Evolutionary conservation across 1,139 yeast species (phyloP).

Genomic region (Pichia sp.): DNA sequence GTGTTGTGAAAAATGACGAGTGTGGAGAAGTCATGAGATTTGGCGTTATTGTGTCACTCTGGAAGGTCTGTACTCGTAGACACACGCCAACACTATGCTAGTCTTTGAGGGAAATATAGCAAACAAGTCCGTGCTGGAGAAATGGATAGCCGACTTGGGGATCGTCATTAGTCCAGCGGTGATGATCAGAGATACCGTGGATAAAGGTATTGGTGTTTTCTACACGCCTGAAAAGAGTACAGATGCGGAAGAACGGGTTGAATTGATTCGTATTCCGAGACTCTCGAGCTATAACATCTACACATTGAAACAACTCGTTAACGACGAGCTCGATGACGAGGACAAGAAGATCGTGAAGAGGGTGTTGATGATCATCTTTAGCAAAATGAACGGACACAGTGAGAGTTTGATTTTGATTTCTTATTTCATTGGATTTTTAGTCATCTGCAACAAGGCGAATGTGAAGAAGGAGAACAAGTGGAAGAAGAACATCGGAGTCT

Average conservation of each 20-base stretch:
- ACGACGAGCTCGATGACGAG: slow-evolving; percentile 13
- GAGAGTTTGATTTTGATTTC: slow-evolving; percentile 30
- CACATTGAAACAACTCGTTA: slow-evolving; percentile 19
- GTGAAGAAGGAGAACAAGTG: slow-evolving; percentile 1
- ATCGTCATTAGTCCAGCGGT: slow-evolving; percentile 14
- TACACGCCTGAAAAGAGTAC: slow-evolving; percentile 2
- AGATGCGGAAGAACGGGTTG: slow-evolving; percentile 13
- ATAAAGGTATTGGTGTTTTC: slow-evolving; percentile 31
- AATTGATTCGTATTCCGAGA: slow-evolving; percentile 26
- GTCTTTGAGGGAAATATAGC: slow-evolving; percentile 2
- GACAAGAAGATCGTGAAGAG: slow-evolving; percentile 24
- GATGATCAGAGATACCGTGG: slow-evolving; percentile 17
- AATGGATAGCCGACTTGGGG: slow-evolving; percentile 4
- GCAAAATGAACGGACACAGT: slow-evolving; percentile 14
- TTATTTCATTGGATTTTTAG: slow-evolving; percentile 27
- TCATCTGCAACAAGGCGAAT: slow-evolving; percentile 11
- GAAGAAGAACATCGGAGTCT: slow-evolving; percentile 20
- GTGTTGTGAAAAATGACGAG: too few species aligned
- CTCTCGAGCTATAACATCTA: slow-evolving; percentile 22
- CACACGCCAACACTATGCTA: neutral
- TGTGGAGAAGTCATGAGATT: too few species aligned
- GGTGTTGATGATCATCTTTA: slow-evolving; percentile 25
- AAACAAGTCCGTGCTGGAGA: neutral
- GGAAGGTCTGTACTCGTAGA: too few species aligned
- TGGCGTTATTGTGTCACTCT: too few species aligned